phyloP scores from a whole-genome alignment of 495 filamentous ascomycete genomes.

The Penicillium riverlandense region DNA sequence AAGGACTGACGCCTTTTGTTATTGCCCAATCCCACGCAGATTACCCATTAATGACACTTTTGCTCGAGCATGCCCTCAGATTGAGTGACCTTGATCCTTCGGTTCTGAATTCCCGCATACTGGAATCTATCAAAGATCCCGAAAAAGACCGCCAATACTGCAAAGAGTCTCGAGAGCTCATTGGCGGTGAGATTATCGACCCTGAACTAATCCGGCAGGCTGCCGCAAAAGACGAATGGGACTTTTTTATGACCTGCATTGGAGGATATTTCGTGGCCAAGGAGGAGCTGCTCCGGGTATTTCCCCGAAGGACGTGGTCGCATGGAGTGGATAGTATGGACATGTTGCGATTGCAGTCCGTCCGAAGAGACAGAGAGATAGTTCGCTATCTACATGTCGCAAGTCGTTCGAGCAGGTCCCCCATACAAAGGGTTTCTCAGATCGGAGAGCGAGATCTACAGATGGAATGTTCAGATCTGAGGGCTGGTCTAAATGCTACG shows the following conservation, averaged over 20 bases:
- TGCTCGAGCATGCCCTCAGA: background rate
- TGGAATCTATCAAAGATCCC: background rate
- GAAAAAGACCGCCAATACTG: background rate
- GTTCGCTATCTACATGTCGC: background rate
- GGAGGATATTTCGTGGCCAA: slow-evolving; percentile 3
- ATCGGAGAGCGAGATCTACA: no score
- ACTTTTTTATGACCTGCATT: slow-evolving; percentile 7
- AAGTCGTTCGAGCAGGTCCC: no score
- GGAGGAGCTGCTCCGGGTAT: background rate
- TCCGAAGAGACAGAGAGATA: background rate
- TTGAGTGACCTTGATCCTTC: background rate
- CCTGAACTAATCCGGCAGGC: background rate
- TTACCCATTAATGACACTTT: slow-evolving; percentile 5
- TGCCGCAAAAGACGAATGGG: slow-evolving; percentile 4
- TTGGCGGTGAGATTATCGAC: slow-evolving; percentile 1
- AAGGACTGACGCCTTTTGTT: background rate
- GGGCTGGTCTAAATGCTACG: no score
- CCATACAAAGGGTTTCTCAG: no score
- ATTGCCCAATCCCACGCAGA: slow-evolving; percentile 2
- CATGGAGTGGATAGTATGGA: slow-evolving; percentile 1
- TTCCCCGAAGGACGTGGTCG: background rate
- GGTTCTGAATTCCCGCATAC: background rate
- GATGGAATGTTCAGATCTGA: no score
- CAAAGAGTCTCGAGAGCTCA: background rate
- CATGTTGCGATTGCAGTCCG: slow-evolving; percentile 2